These are phyloP conservation scores for Pisolithus albus DNA, from an alignment of 768 basidiomycete genomes.

Conservation along the genomic window DNA sequence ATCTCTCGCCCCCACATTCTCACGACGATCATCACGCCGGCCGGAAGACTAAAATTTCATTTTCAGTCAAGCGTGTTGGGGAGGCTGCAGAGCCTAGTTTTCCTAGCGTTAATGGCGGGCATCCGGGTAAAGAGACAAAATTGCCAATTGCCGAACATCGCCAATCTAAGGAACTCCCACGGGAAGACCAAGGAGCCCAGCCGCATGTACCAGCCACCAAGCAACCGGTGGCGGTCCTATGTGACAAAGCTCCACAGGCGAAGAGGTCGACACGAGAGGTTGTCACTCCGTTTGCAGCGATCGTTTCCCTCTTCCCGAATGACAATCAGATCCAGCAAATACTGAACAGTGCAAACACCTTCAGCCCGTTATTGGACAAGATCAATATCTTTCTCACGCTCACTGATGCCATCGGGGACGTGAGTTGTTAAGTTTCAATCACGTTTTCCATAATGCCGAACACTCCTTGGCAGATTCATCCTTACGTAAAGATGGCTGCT, in stretches of 20 bases:
- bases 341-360: background rate
- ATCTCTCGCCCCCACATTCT: background rate
- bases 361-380: conserved; percentile 7
- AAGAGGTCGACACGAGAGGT: background rate
- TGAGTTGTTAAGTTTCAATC: background rate
- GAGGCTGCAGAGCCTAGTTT: background rate
- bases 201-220: background rate
- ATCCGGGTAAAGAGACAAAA: no score
- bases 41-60: background rate
- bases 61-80: background rate
- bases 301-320: background rate
- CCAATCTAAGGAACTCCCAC: background rate
- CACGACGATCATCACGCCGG: background rate
- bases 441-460: background rate
- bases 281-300: background rate
- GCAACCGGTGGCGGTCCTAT: no score
- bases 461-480: conserved; percentile 6
- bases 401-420: conserved; percentile 3
- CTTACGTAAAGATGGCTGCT: conserved; percentile 9
- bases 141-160: background rate
- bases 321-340: background rate
- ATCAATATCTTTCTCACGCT: conserved; percentile 2
- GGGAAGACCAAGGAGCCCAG: no score
- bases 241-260: no score
- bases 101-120: no score